A percentile compares a stretch with the other conserved stretches of the same genome.
Conservation (phyloP, 2,329 filamentous ascomycete genomes). For the Talaromyces sp. region DNA sequence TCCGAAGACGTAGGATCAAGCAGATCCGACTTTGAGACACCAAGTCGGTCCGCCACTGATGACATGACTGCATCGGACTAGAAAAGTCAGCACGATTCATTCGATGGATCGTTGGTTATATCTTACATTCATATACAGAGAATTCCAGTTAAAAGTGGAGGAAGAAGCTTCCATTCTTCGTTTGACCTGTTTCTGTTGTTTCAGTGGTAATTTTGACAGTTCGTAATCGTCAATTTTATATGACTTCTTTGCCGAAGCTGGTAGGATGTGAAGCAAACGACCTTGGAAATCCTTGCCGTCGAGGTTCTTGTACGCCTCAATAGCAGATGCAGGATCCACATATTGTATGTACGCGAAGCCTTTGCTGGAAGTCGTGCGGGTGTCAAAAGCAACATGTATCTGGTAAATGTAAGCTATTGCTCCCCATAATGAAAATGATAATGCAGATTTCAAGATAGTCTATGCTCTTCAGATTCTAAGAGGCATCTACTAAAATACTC, state of each 20-base stretch:
- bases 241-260: conserved; percentile 76
- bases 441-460: background rate
- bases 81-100: conserved; percentile 21
- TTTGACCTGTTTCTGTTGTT: conserved; percentile 88
- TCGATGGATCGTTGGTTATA: background rate
- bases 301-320: conserved; percentile 72
- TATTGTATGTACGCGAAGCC: conserved; percentile 89
- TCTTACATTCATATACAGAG: conserved; percentile 91
- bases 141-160: conserved; percentile 92
- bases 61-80: conserved; percentile 80
- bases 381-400: conserved; percentile 81
- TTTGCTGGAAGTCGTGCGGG: conserved; percentile 69
- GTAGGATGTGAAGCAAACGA: conserved; percentile 83
- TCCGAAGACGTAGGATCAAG: conserved; percentile 94
- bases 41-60: conserved; percentile 79
- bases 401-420: conserved; percentile 51
- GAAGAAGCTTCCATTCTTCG: conserved; percentile 76
- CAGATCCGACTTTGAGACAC: conserved; percentile 84
- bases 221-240: conserved; percentile 81
- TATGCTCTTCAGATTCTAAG: conserved; percentile 69
- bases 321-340: conserved; percentile 66
- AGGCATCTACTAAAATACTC: conserved; percentile 99
- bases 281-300: conserved; percentile 91
- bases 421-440: background rate
- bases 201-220: conserved; percentile 85